Evolutionary conservation across 495 filamentous ascomycete species (phyloP), one percentile per base, ranked within the genome.

Genomic region (Penicillium lividum): DNA sequence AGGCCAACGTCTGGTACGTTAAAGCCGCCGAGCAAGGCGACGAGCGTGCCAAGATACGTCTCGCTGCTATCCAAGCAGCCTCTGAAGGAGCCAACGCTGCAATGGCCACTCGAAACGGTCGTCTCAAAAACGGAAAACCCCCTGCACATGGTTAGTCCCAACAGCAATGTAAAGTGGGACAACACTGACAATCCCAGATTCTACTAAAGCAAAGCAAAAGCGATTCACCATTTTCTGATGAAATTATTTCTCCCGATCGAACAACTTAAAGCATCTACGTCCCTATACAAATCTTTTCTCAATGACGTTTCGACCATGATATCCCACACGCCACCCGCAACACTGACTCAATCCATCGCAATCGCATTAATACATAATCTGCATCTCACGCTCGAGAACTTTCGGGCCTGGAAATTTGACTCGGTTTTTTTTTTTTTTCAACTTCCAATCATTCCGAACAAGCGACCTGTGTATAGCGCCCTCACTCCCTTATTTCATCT

Each of bases 1-100:
- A 97, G 68, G 93, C 94, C 54, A 98, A 98, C 64, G 90, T 96
- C 7, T 98, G 93, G 95, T 99, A 99, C 68, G 95, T 98, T 52
- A 89, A 89, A 71, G 93, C 94, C 3, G 95, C 94, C 9, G 94
- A 96, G 57, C 86, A 92, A 44, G 94, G 93, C 44, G 93, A 98
- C 61, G 88, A 91, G 64, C 84, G 92, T 18, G 94, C 94, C 16
- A 92, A 89, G 67, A 86, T 91, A 57, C 83, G 94, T 4, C 80
- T 99, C 28, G 87, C 89, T 34, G 88, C 90, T 8, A 98, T 99
- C 58, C 84, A 86, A 22, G 89, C 89, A 1, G 94, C 95, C 13
- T 89, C 90, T 13, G 88, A 88, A 40, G 94, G 93, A 7, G 84
- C 82, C 9, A 80, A 75, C 28, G 80, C 83, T 5, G 77, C 56